These are phyloP conservation scores for Amorphotheca resinae DNA, from an alignment of 495 filamentous ascomycete genomes.

Conservation along the genomic window DNA sequence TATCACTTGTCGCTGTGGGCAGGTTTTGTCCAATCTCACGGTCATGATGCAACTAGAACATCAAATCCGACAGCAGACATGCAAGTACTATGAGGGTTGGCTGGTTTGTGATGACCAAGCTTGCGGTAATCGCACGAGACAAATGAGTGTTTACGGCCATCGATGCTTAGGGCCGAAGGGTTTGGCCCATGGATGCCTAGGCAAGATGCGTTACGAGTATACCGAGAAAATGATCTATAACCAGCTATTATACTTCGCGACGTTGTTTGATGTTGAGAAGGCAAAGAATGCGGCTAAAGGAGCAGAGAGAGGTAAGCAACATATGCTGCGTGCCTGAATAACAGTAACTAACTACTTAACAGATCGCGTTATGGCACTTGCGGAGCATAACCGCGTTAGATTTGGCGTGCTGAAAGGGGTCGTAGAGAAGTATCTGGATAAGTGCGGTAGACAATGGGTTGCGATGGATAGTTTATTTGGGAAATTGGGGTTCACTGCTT, in stretches of 20 bases:
- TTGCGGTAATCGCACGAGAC: conserved; percentile 78
- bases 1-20: conserved; percentile 58
- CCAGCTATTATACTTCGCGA: conserved; percentile 79
- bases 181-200: conserved; percentile 68
- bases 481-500: conserved; percentile 36
- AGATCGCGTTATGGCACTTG: conserved; percentile 58
- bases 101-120: conserved; percentile 77
- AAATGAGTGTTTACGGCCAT: conserved; percentile 84
- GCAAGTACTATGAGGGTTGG: conserved; percentile 85
- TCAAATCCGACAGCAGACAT: conserved; percentile 62
- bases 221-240: conserved; percentile 87
- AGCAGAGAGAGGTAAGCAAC: conserved; percentile 24
- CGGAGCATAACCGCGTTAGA: conserved; percentile 62
- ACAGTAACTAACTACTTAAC: conserved; percentile 13
- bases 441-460: conserved; percentile 91
- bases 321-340: not conserved
- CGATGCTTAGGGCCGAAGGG: conserved; percentile 80
- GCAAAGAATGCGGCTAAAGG: conserved; percentile 40
- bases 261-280: conserved; percentile 83
- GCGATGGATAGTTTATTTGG: conserved; percentile 85
- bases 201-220: conserved; percentile 79
- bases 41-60: conserved; percentile 78
- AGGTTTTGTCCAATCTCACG: conserved; percentile 53
- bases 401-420: conserved; percentile 64
- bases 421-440: conserved; percentile 81